Base-by-base conservation (phyloP, 2,329 filamentous ascomycete genomes). In the Ilyonectria robusta region DNA sequence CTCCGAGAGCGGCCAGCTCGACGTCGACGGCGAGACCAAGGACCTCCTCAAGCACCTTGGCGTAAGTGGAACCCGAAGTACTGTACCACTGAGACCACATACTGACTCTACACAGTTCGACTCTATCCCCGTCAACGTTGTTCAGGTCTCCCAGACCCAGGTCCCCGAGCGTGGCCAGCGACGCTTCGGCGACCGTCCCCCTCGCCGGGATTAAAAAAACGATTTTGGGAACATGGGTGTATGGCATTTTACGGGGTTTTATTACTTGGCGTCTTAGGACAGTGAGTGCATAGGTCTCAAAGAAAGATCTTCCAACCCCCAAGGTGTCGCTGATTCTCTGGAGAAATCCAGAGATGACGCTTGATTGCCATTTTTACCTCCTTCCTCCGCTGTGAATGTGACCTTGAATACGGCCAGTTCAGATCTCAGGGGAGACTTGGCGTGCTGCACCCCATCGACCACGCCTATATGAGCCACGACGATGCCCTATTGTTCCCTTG, bases 41-140 rank as follows among this genome's bases (percentile, higher is more conserved):
- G 96, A 98, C 82, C 89, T 99, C 79, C 91, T 99, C 83, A 99
- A 99, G 94, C 94, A 92, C 89, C 90, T 99, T 80, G 96, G 96
- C 85, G 95, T 98, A 95, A 80, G 95, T 95, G 80, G 46, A 48
- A 10, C 15, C 15, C 31, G 3, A 54, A 26, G 46, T 3, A 21
- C 5, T 19, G n/a, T 42, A 10, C 9, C 11, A 10, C n/a, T 35
- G 50, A n/a, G 6, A 10, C 40, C 46, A 56, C 13, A 59, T 65
- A 29, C 78, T 84, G 71, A 84, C 76, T 67, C 35, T 23, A 9
- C 33, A 70, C 79, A 98, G 95, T 99, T 99, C 89, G 96, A 99
- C 86, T 91, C 91, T 77, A 95, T 99, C 85, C 93, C 95, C 84
- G 94, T 97, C 92, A 98, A 97, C 87, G 94, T 98, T 80, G 91